These are phyloP conservation scores for Podospora tetraspora DNA, from an alignment of 495 filamentous ascomycete species.

Conservation along the genomic window DNA sequence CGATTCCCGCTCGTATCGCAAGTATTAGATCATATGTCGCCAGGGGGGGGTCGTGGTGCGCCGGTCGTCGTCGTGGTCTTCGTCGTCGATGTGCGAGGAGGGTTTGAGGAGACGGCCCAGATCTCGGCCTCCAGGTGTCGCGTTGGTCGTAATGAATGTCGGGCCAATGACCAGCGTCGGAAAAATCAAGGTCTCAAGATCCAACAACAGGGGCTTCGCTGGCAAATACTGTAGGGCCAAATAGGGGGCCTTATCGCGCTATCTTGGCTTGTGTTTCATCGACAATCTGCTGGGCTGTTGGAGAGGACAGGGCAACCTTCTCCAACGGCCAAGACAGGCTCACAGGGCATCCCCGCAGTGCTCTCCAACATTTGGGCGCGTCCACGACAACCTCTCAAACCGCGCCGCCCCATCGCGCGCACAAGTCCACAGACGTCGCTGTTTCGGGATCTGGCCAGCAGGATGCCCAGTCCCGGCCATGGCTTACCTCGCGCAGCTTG, in stretches of 20 bases:
- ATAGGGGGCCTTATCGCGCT: neutral
- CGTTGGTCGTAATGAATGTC: neutral
- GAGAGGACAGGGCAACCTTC: neutral
- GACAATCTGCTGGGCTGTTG: neutral
- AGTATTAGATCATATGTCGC: neutral
- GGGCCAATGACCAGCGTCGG: neutral
- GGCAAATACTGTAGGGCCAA: neutral
- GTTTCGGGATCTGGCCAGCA: neutral
- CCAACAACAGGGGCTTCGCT: neutral
- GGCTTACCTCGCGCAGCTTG: slow-evolving; percentile 45
- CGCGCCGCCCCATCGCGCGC: neutral
- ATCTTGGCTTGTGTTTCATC: neutral
- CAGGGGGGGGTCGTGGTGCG: neutral
- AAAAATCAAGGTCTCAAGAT: neutral
- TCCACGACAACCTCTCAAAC: neutral
- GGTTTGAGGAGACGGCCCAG: neutral
- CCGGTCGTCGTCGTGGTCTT: neutral
- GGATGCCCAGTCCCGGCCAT: slow-evolving; percentile 30
- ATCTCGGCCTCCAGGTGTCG: neutral
- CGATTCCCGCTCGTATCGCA: neutral
- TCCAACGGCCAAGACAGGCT: neutral
- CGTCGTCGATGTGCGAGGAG: neutral
- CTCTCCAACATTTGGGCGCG: neutral
- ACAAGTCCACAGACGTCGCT: neutral
- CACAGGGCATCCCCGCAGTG: neutral